These are phyloP conservation scores for Chenopodium album DNA, from an alignment of 148 eudicot genomes.

Conservation along the genomic window DNA sequence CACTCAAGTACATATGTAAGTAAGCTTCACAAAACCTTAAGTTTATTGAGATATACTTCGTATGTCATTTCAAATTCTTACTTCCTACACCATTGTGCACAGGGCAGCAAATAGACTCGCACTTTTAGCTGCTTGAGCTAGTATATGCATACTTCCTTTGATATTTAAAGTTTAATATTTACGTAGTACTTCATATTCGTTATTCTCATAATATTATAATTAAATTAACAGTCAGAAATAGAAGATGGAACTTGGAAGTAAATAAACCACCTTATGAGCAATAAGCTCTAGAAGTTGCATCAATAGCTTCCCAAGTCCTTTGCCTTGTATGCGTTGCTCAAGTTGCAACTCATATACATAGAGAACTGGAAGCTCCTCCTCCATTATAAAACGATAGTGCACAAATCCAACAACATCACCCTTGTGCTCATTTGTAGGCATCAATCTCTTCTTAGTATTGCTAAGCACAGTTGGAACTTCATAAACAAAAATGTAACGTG, in stretches of 20 bases:
- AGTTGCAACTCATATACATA: slow-evolving; percentile 96
- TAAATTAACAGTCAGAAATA: background rate
- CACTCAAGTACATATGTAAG: background rate
- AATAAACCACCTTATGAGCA: slow-evolving; percentile 63
- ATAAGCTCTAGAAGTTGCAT: slow-evolving; percentile 90
- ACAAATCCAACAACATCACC: slow-evolving; percentile 73
- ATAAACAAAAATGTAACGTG: slow-evolving; percentile 73
- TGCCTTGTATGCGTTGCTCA: slow-evolving; percentile 64
- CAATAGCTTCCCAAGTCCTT: slow-evolving; percentile 77
- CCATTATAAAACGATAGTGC: slow-evolving; percentile 72
- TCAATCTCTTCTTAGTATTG: slow-evolving; percentile 17
- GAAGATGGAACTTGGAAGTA: background rate
- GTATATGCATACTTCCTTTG: background rate
- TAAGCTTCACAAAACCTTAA: background rate
- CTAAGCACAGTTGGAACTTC: slow-evolving; percentile 32
- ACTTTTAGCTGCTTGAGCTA: background rate
- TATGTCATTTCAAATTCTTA: background rate
- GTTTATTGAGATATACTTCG: background rate
- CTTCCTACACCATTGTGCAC: background rate
- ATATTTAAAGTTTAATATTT: background rate
- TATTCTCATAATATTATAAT: background rate
- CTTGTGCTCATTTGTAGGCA: slow-evolving; percentile 28
- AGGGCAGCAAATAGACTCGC: background rate
- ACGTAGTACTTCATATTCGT: no score
- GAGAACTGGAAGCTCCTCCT: slow-evolving; percentile 89